These are phyloP conservation scores for Mycosphaerelloides madeirae DNA, from an alignment of 2,329 filamentous ascomycete species.

Conservation along the genomic window DNA sequence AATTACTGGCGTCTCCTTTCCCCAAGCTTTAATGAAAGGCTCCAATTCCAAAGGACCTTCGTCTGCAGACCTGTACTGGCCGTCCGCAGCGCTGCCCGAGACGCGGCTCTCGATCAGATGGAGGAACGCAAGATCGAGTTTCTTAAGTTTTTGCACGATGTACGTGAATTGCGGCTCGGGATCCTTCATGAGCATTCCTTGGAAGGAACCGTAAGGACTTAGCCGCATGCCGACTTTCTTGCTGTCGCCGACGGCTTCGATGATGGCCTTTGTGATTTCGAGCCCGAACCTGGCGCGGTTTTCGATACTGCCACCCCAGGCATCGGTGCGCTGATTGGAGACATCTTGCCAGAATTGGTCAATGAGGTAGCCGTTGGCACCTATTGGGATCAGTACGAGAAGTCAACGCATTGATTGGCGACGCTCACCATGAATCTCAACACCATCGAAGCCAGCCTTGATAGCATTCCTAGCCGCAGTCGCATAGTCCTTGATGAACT, in stretches of 20 bases:
- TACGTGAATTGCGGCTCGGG: constrained; percentile 58
- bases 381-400: constrained; percentile 5
- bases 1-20: constrained; percentile 29
- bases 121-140: constrained; percentile 53
- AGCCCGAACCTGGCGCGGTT: constrained; percentile 48
- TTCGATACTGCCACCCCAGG: constrained; percentile 43
- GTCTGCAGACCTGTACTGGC: constrained; percentile 22
- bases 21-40: constrained; percentile 22
- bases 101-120: constrained; percentile 34
- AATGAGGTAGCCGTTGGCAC: constrained; percentile 51
- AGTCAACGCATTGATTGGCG: not conserved
- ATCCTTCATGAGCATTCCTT: constrained; percentile 59
- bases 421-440: constrained; percentile 45
- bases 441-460: constrained; percentile 54
- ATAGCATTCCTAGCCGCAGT: constrained; percentile 40
- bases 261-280: constrained; percentile 49
- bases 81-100: constrained; percentile 34
- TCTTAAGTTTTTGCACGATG: constrained; percentile 47
- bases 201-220: constrained; percentile 56
- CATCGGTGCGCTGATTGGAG: constrained; percentile 49
- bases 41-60: constrained; percentile 19
- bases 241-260: constrained; percentile 46
- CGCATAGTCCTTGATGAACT: constrained; percentile 33
- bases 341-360: constrained; percentile 58
- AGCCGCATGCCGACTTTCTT: constrained; percentile 51